phyloP scores from a whole-genome alignment of 2,329 filamentous ascomycete species.

The Cladophialophora exuberans region DNA sequence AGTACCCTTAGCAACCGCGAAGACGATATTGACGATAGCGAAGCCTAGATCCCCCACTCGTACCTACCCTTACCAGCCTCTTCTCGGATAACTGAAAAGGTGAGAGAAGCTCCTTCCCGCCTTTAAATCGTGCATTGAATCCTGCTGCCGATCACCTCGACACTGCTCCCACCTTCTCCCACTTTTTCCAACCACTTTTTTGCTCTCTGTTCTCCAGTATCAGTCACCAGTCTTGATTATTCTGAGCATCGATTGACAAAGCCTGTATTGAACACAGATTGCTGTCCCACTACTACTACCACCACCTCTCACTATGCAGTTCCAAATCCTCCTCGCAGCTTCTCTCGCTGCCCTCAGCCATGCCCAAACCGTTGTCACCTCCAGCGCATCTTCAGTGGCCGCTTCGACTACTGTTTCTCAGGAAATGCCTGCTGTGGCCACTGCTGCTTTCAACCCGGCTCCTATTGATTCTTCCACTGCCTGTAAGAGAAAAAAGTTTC shows the following conservation, averaged over 20 bases:
- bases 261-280: conserved; percentile 22
- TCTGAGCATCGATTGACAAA: conserved; percentile 27
- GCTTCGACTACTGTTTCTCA: conserved; percentile 33
- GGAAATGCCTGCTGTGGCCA: conserved; percentile 32
- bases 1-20: conserved; percentile 9
- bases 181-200: conserved; percentile 11
- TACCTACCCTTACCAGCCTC: conserved; percentile 1
- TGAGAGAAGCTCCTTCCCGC: conserved; percentile 11
- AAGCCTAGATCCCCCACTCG: background rate
- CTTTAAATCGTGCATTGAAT: conserved; percentile 9
- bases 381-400: conserved; percentile 31
- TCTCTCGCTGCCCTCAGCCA: conserved; percentile 23
- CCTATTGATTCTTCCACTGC: conserved; percentile 20
- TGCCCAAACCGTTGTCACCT: conserved; percentile 30
- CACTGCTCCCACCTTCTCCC: conserved; percentile 8
- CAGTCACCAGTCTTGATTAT: conserved; percentile 20
- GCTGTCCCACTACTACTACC: conserved; percentile 20
- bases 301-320: too few relatives aligned
- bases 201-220: conserved; percentile 14
- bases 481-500: conserved; percentile 28
- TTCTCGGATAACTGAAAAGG: conserved; percentile 4
- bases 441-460: conserved; percentile 28
- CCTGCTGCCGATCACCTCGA: conserved; percentile 2
- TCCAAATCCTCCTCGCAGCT: conserved; percentile 29
- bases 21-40: background rate